Evolutionary conservation across 1,284 basidiomycete species (phyloP), one percentile per base, ranked within the genome.

Genomic region (Naganishia sp.): DNA sequence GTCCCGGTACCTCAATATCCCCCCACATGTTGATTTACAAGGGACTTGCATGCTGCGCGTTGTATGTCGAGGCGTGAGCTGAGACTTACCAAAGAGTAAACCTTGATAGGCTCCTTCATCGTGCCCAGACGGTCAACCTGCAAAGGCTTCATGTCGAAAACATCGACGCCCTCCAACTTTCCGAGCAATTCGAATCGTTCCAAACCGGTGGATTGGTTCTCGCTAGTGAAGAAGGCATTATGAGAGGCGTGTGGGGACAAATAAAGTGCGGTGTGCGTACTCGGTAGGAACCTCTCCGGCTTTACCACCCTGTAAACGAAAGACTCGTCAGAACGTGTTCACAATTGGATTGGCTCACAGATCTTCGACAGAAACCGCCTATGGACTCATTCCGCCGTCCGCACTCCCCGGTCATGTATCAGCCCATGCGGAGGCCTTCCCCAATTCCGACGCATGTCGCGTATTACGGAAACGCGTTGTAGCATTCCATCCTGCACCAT

Each of bases 141-240:
- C 70, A 98, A 85, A 54, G 94, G 90, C 71, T 86, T 85, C 79
- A 89, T 85, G 81, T 97, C 94, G 83, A 98, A 99, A 65, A 94
- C 87, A 54, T 93, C 88, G 61, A 92, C 82, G 66, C 94, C 94
- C 81, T 94, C 87, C 75, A 94, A 83, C 72, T 90, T 88, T 75
- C 90, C 92, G 68, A 97, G 82, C 60, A 96, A 83, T 82, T 99
- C 92, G 78, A 94, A 87, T 81, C 95, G 91, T 82, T 97, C 94
- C 69, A 97, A 84, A 87, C 95, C 94, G 72, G 95, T 99, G 36
- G 94, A 86, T 82, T 99, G 95, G 73, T 90, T 84, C 76, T 89
- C 84, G 81, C 79, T 80, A 68, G 49, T 36, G 33, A n/a, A 39
- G 45, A 44, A 69, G 39, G 68, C 66, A 18, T n/a, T 28, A 44